Percentiles rank a stretch among this genome's conserved stretches.
phyloP scores from a whole-genome alignment of 2,329 filamentous ascomycete genomes.

The Trichoderma hamatum region DNA sequence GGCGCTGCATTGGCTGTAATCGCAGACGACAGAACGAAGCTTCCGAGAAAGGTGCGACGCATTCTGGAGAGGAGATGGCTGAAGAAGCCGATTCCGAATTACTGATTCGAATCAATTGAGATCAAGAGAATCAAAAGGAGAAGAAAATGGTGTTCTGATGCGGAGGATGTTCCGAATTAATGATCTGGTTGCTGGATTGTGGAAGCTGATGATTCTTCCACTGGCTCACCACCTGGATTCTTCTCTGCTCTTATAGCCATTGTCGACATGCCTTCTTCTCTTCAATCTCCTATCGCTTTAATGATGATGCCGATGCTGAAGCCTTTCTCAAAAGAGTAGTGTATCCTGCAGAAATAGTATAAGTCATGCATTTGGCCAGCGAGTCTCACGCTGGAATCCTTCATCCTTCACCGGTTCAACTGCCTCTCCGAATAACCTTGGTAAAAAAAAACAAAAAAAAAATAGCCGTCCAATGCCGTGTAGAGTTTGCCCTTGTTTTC shows the following conservation, averaged over 20 bases:
- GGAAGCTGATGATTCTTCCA: not conserved
- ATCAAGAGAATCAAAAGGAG: too few species aligned
- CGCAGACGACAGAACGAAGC: not conserved
- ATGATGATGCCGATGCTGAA: not conserved
- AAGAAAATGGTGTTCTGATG: rapidly evolving
- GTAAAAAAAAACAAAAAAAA: not conserved
- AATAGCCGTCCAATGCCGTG: not conserved
- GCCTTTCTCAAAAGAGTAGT: constrained; percentile 1
- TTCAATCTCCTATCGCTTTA: not conserved
- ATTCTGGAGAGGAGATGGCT: not conserved
- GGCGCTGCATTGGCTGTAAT: not conserved
- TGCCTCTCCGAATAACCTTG: not conserved
- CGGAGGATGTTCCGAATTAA: not conserved
- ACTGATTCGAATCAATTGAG: not conserved
- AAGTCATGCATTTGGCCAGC: not conserved
- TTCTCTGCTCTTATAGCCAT: not conserved
- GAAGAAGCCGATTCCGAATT: not conserved
- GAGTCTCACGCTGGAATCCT: not conserved
- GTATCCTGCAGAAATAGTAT: not conserved
- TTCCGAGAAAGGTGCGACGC: not conserved
- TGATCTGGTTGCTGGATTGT: not conserved
- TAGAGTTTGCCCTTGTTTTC: not conserved
- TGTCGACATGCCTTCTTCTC: not conserved
- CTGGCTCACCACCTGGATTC: not conserved
- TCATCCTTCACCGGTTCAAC: constrained; percentile 10